Base-by-base conservation (phyloP, 2,329 filamentous ascomycete genomes). In the Emergomyces africanus region DNA sequence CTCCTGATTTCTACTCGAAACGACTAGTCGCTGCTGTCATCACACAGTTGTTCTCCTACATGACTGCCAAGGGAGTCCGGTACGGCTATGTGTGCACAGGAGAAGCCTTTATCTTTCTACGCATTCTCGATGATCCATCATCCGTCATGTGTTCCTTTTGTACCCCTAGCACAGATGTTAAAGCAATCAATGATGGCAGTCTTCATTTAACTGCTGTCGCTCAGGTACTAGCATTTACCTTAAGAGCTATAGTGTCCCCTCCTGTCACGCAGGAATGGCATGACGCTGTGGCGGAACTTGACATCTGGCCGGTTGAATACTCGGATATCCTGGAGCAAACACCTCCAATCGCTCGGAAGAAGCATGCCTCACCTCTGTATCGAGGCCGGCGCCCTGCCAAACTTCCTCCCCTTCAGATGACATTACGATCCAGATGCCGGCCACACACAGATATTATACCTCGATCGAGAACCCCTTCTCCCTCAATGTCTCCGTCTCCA, bases 151-250 rank as follows among this genome's bases (percentile, higher is more conserved):
- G 67, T 57, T 66, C 60, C 53, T 59, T 69, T 30, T 66, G 61
- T 63, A 49, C 67, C 37, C 67, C 65, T 15, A 63, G 66, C 61
- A 61, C 62, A 54, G 68, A 69, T 30, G 63, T 69, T 30, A n/a
- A 63, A 60, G 53, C 42, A 41, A 61, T 61, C 25, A 64, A 70
- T 57, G 48, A 65, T 25, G 59, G 49, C 41, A 55, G 64, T 25
- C 64, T 72, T 37, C 64, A 71, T 63, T 65, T 63, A 35, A 74
- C 70, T 14, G 68, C 69, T 0, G 63, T 73, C 4, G 66, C 64
- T 12, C 67, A 72, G 60, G 58, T 72, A 25, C 64, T 71, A 56
- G 64, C 67, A 2, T 74, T 74, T 59, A 69, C 64, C 41, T 63
- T 73, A 25, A 53, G 67, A 55, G 66, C 69, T 25, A 62, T 73